Conservation (phyloP, 306 rosid genomes). For the Arachis hypogaea region DNA sequence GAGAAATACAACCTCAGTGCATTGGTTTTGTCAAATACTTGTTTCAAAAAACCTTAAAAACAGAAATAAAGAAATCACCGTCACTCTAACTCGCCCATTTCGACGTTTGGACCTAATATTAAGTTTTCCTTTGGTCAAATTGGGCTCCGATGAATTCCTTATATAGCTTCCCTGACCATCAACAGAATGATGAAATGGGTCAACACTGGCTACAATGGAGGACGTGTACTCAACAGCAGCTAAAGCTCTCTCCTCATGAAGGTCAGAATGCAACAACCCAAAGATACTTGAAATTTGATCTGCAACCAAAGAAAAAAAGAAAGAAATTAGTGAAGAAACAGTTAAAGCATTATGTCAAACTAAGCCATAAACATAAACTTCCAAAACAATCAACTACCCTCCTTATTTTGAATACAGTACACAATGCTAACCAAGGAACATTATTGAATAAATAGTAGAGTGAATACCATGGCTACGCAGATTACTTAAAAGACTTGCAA, state of each 20-base stretch:
- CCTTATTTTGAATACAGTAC: background rate
- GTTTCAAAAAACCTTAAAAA: conserved; percentile 13
- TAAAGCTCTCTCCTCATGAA: conserved; percentile 74
- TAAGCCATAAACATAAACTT: conserved; percentile 8
- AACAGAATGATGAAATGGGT: conserved; percentile 57
- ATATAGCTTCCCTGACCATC: conserved; percentile 45
- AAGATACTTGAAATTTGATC: conserved; percentile 77
- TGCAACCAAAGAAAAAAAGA: conserved; percentile 43
- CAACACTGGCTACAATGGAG: conserved; percentile 76
- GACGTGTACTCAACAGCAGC: conserved; percentile 79
- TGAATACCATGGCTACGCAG: conserved; percentile 79
- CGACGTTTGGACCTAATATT: conserved; percentile 81
- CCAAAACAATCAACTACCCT: conserved; percentile 18
- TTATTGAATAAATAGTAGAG: conserved; percentile 21
- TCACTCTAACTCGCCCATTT: conserved; percentile 91
- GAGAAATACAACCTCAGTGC: conserved; percentile 35
- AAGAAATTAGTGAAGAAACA: conserved; percentile 26
- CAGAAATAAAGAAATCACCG: conserved; percentile 57
- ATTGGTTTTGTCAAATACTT: conserved; percentile 27
- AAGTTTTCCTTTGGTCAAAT: conserved; percentile 65
- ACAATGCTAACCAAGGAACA: conserved; percentile 23
- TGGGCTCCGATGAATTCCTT: conserved; percentile 51
- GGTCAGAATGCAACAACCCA: conserved; percentile 83
- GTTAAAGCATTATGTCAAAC: conserved; percentile 15
- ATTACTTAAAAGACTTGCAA: conserved; percentile 71